Percentiles rank a stretch among this genome's conserved stretches.
These are phyloP conservation scores for Ocimum tenuiflorum DNA, from an alignment of 257 asterid species.

Conservation along the genomic window DNA sequence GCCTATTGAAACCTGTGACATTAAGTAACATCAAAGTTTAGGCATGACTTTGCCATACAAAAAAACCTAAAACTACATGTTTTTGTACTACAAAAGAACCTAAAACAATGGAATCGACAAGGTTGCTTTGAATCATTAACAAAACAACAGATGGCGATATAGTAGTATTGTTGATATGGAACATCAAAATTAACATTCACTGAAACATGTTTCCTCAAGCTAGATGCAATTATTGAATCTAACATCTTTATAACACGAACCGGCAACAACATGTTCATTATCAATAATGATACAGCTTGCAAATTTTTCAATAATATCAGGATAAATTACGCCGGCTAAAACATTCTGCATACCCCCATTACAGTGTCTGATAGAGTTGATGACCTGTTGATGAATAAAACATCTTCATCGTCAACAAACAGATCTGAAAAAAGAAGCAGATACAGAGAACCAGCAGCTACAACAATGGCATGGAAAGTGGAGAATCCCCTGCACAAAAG, in stretches of 20 bases:
- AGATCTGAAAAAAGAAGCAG: conserved; percentile 56
- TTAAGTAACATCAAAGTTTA: conserved; percentile 10
- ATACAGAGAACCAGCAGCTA: conserved; percentile 57
- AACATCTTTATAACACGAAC: not conserved
- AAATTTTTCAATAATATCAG: conserved; percentile 4
- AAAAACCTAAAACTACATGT: not conserved
- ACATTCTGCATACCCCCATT: conserved; percentile 76
- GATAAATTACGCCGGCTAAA: not conserved
- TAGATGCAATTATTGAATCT: not conserved
- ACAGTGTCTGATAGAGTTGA: conserved; percentile 64
- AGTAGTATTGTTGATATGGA: no score
- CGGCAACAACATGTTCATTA: not conserved
- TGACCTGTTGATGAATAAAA: conserved; percentile 37
- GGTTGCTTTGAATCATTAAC: not conserved
- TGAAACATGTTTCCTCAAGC: not conserved
- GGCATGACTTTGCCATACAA: not conserved
- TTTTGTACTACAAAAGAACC: not conserved
- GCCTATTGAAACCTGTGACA: conserved; percentile 71
- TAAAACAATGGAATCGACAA: not conserved
- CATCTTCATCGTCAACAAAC: conserved; percentile 44
- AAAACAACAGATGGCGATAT: not conserved
- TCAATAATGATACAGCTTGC: not conserved
- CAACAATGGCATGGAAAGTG: conserved; percentile 75
- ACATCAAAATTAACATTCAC: no score
- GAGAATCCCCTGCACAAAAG: conserved; percentile 74